phyloP scores from a whole-genome alignment of 2,329 filamentous ascomycete genomes.

The Bipolaris bicolor region DNA sequence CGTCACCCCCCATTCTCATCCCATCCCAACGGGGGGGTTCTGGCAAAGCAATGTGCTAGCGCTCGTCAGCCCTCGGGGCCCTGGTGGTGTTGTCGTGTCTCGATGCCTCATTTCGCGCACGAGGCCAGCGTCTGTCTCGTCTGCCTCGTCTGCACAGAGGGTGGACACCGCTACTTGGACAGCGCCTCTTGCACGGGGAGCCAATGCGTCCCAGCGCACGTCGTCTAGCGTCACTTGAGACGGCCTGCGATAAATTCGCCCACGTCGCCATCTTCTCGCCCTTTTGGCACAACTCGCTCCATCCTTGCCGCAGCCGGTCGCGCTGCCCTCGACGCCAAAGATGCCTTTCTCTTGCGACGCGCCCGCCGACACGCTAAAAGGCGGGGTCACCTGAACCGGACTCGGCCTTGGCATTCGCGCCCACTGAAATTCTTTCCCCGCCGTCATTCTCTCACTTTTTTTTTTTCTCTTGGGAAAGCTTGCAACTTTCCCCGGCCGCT shows the following conservation, averaged over 20 bases:
- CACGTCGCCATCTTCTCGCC: neutral
- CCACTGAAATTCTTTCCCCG: conserved; percentile 34
- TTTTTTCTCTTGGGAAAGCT: conserved; percentile 57
- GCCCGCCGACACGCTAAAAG: conserved; percentile 22
- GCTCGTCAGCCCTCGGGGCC: neutral
- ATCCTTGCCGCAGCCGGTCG: neutral
- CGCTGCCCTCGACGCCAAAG: neutral
- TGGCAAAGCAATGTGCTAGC: neutral
- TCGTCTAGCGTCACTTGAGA: conserved; percentile 5
- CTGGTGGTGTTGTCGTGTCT: neutral
- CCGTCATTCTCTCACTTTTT: conserved; percentile 30
- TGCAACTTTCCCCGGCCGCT: conserved; percentile 64
- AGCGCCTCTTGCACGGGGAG: conserved; percentile 8
- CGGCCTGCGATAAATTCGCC: conserved; percentile 1
- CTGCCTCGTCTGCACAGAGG: neutral
- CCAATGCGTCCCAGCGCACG: conserved; percentile 2
- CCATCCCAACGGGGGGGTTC: neutral
- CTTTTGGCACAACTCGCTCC: neutral
- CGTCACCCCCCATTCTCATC: neutral
- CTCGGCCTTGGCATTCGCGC: conserved; percentile 13
- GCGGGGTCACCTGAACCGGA: conserved; percentile 23
- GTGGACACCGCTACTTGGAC: conserved; percentile 7
- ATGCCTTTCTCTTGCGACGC: conserved; percentile 9
- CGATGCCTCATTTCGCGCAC: too few relatives aligned
- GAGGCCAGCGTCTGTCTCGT: neutral